Evolutionary conservation across 2,329 filamentous ascomycete species (phyloP).

Genomic region (Diplodia scrobiculata): DNA sequence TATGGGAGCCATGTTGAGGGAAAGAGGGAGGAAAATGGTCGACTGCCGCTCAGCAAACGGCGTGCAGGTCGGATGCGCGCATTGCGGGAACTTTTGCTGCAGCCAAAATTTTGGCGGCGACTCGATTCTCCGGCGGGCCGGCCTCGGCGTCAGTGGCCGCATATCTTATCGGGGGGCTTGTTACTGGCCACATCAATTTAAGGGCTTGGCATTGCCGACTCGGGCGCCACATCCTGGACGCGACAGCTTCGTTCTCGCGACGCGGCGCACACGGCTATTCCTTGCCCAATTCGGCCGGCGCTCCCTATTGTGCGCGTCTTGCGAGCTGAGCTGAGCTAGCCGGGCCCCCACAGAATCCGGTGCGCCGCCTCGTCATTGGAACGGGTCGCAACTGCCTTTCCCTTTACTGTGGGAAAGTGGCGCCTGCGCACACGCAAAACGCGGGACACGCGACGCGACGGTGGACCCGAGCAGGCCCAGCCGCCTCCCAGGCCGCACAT

Average conservation of each 20-base stretch:
- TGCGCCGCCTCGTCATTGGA: constrained; percentile 4
- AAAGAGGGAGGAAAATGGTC: constrained; percentile 3
- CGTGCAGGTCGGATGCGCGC: constrained; percentile 19
- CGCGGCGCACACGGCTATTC: constrained; percentile 12
- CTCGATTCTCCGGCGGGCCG: constrained; percentile 29
- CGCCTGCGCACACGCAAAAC: constrained; percentile 23
- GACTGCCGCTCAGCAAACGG: constrained; percentile 16
- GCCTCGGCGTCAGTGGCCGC: constrained; percentile 10
- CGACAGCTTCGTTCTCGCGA: constrained; percentile 23
- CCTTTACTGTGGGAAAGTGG: constrained; percentile 5
- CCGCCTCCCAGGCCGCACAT: constrained; percentile 18
- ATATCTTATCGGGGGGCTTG: constrained; percentile 3
- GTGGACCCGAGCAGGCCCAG: constrained; percentile 24
- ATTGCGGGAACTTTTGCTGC: constrained; percentile 22
- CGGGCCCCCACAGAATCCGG: neutral
- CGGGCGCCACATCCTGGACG: constrained; percentile 17
- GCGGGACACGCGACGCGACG: constrained; percentile 28
- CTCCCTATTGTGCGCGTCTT: constrained; percentile 3
- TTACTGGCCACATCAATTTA: neutral
- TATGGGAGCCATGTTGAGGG: constrained; percentile 48
- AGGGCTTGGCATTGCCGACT: neutral
- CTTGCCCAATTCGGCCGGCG: neutral
- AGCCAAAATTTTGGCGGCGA: constrained; percentile 29
- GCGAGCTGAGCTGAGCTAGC: neutral
- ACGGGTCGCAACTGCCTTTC: neutral